These are phyloP conservation scores for Dendrobium catenatum DNA, from an alignment of 106 monocot species.

Conservation along the genomic window DNA sequence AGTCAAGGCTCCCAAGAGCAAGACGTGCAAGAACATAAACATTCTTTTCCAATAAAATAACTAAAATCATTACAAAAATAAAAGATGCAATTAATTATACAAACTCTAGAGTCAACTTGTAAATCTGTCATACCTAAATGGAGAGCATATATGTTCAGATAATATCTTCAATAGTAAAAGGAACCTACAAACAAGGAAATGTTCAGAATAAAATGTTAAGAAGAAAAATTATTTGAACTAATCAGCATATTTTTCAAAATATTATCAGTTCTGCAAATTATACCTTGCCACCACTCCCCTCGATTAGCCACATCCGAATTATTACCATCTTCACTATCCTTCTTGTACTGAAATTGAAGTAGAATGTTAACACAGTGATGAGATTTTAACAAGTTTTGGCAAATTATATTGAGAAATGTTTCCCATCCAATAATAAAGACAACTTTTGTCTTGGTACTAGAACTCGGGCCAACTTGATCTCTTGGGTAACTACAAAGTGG, in stretches of 20 bases:
- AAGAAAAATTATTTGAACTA: neutral
- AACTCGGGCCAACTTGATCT: too few relatives aligned
- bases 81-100: neutral
- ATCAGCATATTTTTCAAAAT: neutral
- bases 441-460: neutral
- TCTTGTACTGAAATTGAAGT: conserved; percentile 10
- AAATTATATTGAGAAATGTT: neutral
- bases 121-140: neutral
- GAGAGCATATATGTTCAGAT: conserved; percentile 1
- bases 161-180: conserved; percentile 15
- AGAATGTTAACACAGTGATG: neutral
- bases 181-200: conserved; percentile 9
- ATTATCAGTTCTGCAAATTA: neutral
- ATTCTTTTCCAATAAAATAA: neutral
- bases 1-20: neutral
- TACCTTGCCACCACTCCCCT: conserved; percentile 33
- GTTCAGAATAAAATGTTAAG: neutral
- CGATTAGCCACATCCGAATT: conserved; percentile 4
- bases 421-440: neutral
- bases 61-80: neutral
- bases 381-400: neutral
- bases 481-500: too few relatives aligned
- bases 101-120: neutral
- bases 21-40: neutral
- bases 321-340: conserved; percentile 13